Evolutionary conservation across 768 basidiomycete genomes (phyloP), one percentile per base, ranked within the genome.

Genomic region (Dendrothele bispora): DNA sequence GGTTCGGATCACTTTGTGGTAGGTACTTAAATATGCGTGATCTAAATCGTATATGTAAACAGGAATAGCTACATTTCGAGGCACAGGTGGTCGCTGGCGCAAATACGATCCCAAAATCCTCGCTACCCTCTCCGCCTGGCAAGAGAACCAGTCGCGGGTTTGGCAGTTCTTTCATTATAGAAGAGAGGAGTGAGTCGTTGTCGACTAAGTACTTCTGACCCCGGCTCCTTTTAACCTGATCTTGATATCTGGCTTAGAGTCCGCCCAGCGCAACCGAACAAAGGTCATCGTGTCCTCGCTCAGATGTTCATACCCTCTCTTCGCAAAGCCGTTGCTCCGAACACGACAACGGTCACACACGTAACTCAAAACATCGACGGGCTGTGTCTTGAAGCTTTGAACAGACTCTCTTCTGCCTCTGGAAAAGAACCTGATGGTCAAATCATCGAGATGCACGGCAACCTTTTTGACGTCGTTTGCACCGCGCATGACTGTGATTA

Each of bases 1-100:
- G 81, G 82, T 80, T 45, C 27, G 62, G 46, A 8, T 44, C 35
- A 37, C 28, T 27, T 24, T 18, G 11, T 44, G 4, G 7, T 25
- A 4, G 30, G 36, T 15, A 41, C 11, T 10, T 21, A 12, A 10
- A 12, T 10, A 39, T n/a, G n/a, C 10, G 10, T 39, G 12, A 10
- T 8, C 38, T 39, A 11, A 39, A 11, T 10, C 20, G 38, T 12
- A 10, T 21, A 10, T 18, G 4, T 7, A 22, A 42, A 21, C 20
- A 49, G 50, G 54, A n/a, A 53, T 55, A 18, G 22, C 54, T 12
- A 55, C 54, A 10, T 59, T 57, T 30, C 44, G 57, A 43, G 56
- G 47, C 39, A 21, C 37, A n/a, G 53, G 56, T 14, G 56, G 56
- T 7, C 34, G 24, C 11, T 55, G 56, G 55, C 37, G 54, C 15